Conservation (phyloP, 2,329 filamentous ascomycete species). For the Stachybotrys elegans region DNA sequence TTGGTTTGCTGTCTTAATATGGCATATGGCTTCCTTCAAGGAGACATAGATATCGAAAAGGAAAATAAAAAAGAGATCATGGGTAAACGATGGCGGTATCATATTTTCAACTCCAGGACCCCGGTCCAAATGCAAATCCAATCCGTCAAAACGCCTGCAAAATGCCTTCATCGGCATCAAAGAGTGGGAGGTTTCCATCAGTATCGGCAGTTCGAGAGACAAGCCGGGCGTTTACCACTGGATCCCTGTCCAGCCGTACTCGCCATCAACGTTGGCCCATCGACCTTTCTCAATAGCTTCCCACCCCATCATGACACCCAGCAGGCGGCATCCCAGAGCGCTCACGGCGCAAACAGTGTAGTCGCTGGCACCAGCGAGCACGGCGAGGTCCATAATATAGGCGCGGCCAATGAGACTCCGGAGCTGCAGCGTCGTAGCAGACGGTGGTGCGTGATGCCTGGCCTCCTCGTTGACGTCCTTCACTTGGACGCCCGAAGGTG, state of each 20-base stretch:
- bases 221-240: too few species aligned
- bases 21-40: too few species aligned
- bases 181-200: too few species aligned
- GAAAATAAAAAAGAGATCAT: too few species aligned
- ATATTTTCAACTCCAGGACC: too few species aligned
- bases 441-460: constrained; percentile 25
- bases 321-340: constrained; percentile 64
- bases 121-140: too few species aligned
- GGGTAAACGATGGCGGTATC: too few species aligned
- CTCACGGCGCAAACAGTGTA: constrained; percentile 72
- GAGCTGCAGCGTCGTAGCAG: constrained; percentile 56
- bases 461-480: constrained; percentile 18
- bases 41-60: too few species aligned
- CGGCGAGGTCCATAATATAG: constrained; percentile 75
- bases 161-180: too few species aligned
- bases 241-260: constrained; percentile 55
- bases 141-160: too few species aligned
- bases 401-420: constrained; percentile 73
- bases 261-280: constrained; percentile 79
- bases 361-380: constrained; percentile 64
- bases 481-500: constrained; percentile 19
- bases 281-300: constrained; percentile 51
- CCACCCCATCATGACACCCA: constrained; percentile 87
- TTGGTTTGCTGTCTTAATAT: too few species aligned
- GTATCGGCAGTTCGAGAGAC: too few species aligned